phyloP scores from a whole-genome alignment of 441 rosid species.

The Eutrema salsugineum region DNA sequence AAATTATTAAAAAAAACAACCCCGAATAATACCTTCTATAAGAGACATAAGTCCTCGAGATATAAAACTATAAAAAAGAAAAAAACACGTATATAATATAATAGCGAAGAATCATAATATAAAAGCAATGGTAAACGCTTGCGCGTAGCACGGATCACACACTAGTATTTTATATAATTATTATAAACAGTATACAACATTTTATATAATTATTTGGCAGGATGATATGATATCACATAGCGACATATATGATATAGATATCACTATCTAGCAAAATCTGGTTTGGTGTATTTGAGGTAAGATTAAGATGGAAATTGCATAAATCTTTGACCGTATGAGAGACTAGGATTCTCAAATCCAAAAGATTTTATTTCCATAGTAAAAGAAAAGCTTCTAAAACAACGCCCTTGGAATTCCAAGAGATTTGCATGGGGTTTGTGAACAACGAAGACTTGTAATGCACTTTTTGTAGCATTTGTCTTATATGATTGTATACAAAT shows the following conservation, averaged over 20 bases:
- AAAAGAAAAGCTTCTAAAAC: neutral
- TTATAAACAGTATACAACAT: neutral
- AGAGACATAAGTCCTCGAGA: too few species aligned
- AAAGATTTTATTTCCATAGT: conserved; percentile 26
- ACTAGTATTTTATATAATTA: too few species aligned
- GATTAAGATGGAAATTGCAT: conserved; percentile 21
- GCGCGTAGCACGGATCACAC: too few species aligned
- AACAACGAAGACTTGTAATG: conserved; percentile 23
- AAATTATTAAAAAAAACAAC: too few species aligned
- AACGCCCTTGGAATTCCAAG: conserved; percentile 15
- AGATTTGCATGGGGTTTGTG: conserved; percentile 25
- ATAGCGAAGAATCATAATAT: too few species aligned
- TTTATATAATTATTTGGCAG: neutral
- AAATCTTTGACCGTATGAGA: conserved; percentile 29
- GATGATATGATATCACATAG: neutral
- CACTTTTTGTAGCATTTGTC: conserved; percentile 13
- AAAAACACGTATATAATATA: too few species aligned
- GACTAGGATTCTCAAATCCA: conserved; percentile 24
- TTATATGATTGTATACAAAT: neutral
- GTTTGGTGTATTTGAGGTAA: conserved; percentile 28
- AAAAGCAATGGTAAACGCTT: too few species aligned
- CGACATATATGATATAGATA: neutral
- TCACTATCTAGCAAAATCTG: conserved; percentile 24
- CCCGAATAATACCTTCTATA: too few species aligned
- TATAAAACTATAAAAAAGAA: too few species aligned